A percentile compares a stretch with the other conserved stretches of the same genome.
phyloP scores from a whole-genome alignment of 306 rosid species.

The Prunus mume region DNA sequence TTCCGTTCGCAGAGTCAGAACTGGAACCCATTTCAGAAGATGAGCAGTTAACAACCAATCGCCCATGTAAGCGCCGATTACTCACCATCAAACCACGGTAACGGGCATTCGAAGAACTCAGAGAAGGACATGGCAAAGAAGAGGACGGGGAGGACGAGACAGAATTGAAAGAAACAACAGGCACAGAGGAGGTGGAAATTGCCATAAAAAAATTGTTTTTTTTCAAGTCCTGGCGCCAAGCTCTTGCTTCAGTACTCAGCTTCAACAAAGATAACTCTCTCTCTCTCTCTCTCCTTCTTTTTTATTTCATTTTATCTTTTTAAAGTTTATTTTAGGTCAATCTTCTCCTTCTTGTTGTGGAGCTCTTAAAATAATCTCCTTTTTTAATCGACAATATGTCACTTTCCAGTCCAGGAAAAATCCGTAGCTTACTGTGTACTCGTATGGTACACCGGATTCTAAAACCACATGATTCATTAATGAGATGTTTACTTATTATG shows the following conservation, averaged over 20 bases:
- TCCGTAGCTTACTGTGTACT: too few species aligned
- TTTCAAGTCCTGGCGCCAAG: background rate
- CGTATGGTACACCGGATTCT: too few species aligned
- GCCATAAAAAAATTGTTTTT: constrained; percentile 24
- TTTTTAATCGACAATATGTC: too few species aligned
- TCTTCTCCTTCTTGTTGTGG: too few species aligned
- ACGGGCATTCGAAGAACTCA: constrained; percentile 19
- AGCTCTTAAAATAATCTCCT: background rate
- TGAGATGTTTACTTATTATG: too few species aligned
- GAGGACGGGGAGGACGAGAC: constrained; percentile 8
- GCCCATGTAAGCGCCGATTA: constrained; percentile 13
- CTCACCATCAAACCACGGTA: constrained; percentile 8
- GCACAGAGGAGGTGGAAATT: constrained; percentile 23
- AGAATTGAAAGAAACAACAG: constrained; percentile 17
- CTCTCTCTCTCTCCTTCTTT: background rate
- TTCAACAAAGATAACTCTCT: background rate
- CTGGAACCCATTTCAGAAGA: constrained; percentile 32
- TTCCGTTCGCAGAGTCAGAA: constrained; percentile 26
- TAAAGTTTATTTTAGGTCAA: too few species aligned
- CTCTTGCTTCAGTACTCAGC: background rate
- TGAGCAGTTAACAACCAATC: constrained; percentile 25
- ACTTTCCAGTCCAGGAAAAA: too few species aligned
- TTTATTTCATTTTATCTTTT: background rate
- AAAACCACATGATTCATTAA: too few species aligned
- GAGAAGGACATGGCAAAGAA: constrained; percentile 13